Conservation (phyloP, 352 stramenopile species). For the Phytophthora melonis region DNA sequence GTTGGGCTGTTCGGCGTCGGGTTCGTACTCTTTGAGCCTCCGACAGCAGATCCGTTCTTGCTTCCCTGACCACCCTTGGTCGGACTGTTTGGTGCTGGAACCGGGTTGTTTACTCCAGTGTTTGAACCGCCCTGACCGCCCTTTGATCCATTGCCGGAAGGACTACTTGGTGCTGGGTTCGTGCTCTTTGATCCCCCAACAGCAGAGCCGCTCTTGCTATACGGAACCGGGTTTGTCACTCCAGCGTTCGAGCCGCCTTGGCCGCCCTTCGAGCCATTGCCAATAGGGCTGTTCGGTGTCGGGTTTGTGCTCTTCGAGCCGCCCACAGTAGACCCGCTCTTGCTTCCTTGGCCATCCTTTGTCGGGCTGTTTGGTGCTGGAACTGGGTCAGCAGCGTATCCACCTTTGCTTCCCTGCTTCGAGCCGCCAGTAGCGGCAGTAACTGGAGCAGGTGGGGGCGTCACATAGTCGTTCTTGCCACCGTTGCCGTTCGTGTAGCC, state of each 20-base stretch:
- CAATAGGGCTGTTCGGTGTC: neutral
- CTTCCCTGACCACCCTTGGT: constrained; percentile 1
- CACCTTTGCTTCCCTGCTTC: constrained; percentile 8
- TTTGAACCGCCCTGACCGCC: constrained; percentile 8
- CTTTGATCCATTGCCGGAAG: neutral
- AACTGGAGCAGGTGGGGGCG: constrained; percentile 13
- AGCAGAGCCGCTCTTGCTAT: constrained; percentile 1
- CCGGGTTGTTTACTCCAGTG: neutral
- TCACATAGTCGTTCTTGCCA: constrained; percentile 1
- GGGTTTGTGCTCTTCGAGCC: neutral
- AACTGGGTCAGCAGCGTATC: neutral
- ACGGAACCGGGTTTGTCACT: neutral
- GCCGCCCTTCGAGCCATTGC: constrained; percentile 5
- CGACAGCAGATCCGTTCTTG: constrained; percentile 8
- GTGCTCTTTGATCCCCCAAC: neutral
- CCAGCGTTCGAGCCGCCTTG: constrained; percentile 20
- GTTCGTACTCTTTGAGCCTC: neutral
- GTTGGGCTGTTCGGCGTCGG: neutral
- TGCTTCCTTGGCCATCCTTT: constrained; percentile 5
- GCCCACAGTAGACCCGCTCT: constrained; percentile 3
- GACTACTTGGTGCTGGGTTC: neutral
- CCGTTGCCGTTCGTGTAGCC: constrained; percentile 16
- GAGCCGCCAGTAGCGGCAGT: constrained; percentile 3
- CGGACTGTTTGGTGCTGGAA: constrained; percentile 2
- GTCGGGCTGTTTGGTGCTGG: constrained; percentile 1